Conservation (phyloP, 768 basidiomycete genomes). For the Boletus sensibilis region DNA sequence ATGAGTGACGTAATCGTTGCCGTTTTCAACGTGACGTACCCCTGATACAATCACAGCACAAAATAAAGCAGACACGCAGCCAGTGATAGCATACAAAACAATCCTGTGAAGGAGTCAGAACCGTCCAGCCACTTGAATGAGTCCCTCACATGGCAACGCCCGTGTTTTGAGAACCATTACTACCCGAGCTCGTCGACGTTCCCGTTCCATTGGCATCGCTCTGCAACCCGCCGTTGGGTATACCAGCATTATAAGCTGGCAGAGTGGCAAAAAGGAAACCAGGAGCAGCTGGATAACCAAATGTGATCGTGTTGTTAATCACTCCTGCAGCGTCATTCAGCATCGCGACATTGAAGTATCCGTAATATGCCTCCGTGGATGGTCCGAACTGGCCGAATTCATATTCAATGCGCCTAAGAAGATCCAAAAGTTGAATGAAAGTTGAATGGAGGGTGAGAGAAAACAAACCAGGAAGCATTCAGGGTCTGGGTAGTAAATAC, state of each 20-base stretch:
- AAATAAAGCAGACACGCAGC: constrained; percentile 83
- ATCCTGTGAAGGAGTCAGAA: constrained; percentile 48
- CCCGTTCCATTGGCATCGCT: constrained; percentile 22
- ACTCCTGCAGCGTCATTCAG: constrained; percentile 52
- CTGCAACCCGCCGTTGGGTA: background rate
- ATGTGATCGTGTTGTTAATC: constrained; percentile 46
- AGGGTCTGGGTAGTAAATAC: constrained; percentile 72
- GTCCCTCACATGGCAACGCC: constrained; percentile 74
- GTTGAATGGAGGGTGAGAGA: background rate
- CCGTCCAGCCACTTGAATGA: background rate
- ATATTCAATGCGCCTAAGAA: constrained; percentile 47
- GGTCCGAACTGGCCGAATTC: constrained; percentile 62
- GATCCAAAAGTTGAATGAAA: background rate
- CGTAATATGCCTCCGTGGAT: constrained; percentile 50
- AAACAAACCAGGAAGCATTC: constrained; percentile 53
- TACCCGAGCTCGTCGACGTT: constrained; percentile 12
- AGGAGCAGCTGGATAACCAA: constrained; percentile 42
- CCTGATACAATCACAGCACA: constrained; percentile 83
- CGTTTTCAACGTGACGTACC: constrained; percentile 41
- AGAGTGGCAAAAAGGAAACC: constrained; percentile 75
- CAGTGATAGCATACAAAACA: constrained; percentile 83
- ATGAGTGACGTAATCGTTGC: background rate
- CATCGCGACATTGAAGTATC: constrained; percentile 56
- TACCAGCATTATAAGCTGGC: constrained; percentile 53
- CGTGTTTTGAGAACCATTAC: constrained; percentile 39